phyloP scores from a whole-genome alignment of 768 basidiomycete genomes.

The Leucocoprinus leucothites region DNA sequence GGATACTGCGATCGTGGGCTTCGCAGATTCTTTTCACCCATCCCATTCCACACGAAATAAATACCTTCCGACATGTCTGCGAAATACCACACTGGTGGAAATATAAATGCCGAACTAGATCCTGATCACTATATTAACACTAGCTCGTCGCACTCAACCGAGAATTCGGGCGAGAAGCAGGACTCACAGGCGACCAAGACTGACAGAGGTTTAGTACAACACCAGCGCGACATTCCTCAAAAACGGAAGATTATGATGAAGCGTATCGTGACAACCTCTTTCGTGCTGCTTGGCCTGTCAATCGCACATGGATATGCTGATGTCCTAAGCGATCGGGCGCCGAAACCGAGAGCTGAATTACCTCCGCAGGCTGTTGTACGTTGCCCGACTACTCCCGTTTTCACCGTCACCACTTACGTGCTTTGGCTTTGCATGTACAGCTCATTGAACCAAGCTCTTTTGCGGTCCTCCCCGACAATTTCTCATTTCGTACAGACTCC shows the following conservation, averaged over 20 bases:
- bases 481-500: constrained; percentile 33
- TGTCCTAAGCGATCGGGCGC: neutral
- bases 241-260: neutral
- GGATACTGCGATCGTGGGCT: neutral
- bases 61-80: neutral
- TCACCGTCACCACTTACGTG: neutral
- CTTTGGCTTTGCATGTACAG: constrained; percentile 29
- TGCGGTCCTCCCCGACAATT: constrained; percentile 47
- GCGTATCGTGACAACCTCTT: neutral
- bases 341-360: neutral
- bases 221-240: neutral
- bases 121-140: neutral
- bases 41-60: neutral
- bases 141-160: neutral
- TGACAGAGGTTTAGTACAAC: neutral
- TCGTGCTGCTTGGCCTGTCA: neutral
- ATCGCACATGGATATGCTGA: neutral
- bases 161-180: neutral
- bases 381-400: neutral
- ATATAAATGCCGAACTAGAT: neutral
- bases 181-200: neutral
- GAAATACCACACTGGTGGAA: neutral
- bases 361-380: constrained; percentile 31
- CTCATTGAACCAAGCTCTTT: constrained; percentile 48
- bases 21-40: neutral